Evolutionary conservation across 129 eudicot species (phyloP).

Genomic region (Flaveria linearis): DNA sequence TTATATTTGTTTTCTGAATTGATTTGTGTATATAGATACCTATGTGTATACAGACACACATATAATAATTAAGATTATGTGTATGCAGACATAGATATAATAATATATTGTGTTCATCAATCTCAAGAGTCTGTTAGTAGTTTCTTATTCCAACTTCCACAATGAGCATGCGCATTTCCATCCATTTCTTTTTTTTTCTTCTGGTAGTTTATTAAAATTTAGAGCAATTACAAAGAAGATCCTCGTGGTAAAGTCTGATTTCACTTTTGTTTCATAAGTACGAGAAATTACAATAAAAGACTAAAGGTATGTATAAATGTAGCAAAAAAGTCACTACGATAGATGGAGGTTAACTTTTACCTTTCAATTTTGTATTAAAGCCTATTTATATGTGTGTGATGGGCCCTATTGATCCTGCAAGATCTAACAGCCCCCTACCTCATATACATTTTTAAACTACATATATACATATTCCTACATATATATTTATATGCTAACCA

Average conservation of each 20-base stretch:
- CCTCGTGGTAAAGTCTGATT: too few relatives aligned
- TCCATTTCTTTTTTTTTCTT: neutral
- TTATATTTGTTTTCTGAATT: constrained; percentile 15
- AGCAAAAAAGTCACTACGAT: too few relatives aligned
- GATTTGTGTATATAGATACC: neutral
- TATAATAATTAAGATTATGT: constrained; percentile 15
- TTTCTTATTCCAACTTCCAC: constrained; percentile 41
- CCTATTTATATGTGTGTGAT: neutral
- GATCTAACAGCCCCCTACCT: constrained; percentile 24
- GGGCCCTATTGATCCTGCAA: constrained; percentile 25
- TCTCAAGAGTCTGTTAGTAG: constrained; percentile 33
- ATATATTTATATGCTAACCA: neutral
- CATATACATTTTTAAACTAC: neutral
- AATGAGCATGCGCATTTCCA: constrained; percentile 39
- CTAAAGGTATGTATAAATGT: too few relatives aligned
- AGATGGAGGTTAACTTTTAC: too few relatives aligned
- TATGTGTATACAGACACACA: neutral
- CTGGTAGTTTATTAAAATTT: neutral
- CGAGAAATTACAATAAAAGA: too few relatives aligned
- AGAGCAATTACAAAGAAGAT: neutral
- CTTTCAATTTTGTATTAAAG: too few relatives aligned
- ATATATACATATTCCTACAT: neutral
- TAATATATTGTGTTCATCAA: constrained; percentile 26
- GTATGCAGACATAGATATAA: constrained; percentile 16
- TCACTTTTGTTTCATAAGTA: too few relatives aligned